Evolutionary conservation across 192 early-diverging fungal genomes (phyloP), one percentile per base, ranked within the genome.

Genomic region (Coemansia sp.): DNA sequence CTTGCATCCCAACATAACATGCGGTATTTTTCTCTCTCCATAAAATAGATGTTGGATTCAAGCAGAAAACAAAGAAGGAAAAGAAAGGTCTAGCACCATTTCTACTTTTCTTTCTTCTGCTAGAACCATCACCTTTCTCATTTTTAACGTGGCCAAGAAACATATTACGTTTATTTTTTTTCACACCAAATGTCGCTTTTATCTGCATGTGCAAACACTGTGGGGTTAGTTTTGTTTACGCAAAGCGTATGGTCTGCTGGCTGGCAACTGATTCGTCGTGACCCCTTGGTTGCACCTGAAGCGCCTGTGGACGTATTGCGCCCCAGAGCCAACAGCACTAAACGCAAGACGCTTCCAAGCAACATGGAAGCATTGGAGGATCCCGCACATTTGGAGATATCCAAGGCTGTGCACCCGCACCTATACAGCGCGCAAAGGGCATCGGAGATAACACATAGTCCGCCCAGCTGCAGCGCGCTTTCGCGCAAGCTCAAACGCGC

Each of bases 321-420:
- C 2, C 8, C 25, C 3, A 26, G 2, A 12, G 3, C 48, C 20
- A 51, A 7, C 21, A n/a, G n/a, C n/a, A 16, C 20, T 46, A 46
- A 46, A 7, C 43, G 10, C 23, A 26, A 51, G 48, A 3, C 40
- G 40, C 40, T 43, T 43, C 40, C 40, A 43, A 43, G 40, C 40
- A 43, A 13, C 40, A 13, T 4, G 40, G 40, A 43, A 4, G 15
- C 18, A 5, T 10, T 10, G 10, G 34, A 1, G 25, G 43, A 18
- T 55, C 66, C 1, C 58, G 51, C 6, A 13, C 67, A 45, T 30
- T 39, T 69, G 30, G 67, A 59, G 7, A 69, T 69, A 12, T 49
- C 67, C 3, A 69, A 69, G 16, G 67, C 67, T 12, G 60, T 69
- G 1, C 61, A 62, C 34, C 61, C 68, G 58, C 66, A 67, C 28